These are phyloP conservation scores for Ilex paraguariensis DNA, from an alignment of 305 asterid species.

Conservation along the genomic window DNA sequence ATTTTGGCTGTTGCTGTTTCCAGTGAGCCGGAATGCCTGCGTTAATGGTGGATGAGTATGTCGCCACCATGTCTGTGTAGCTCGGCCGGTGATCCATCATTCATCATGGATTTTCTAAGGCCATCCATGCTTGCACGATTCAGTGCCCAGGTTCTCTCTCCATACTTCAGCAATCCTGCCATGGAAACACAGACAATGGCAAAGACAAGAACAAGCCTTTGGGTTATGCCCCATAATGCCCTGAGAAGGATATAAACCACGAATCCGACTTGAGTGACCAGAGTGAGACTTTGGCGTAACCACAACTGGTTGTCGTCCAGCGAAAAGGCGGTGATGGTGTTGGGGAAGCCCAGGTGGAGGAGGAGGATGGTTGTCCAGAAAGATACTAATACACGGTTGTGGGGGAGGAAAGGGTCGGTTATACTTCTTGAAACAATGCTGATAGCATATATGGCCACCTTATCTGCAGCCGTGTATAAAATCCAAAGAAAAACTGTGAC, in stretches of 20 bases:
- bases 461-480: too few relatives aligned
- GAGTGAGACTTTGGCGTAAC: constrained; percentile 21
- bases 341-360: constrained; percentile 34
- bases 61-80: not conserved
- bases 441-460: too few relatives aligned
- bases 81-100: not conserved
- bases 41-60: not conserved
- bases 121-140: not conserved
- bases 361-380: constrained; percentile 30
- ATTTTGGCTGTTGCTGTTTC: not conserved
- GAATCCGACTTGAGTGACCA: not conserved
- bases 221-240: not conserved
- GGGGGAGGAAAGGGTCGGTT: not conserved
- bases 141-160: not conserved
- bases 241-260: not conserved
- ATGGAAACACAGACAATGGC: not conserved
- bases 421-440: too few relatives aligned
- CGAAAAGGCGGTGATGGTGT: constrained; percentile 31
- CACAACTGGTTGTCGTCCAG: constrained; percentile 31
- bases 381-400: not conserved
- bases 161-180: not conserved
- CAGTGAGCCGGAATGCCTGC: too few relatives aligned
- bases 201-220: not conserved
- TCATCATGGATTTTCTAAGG: not conserved
- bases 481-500: too few relatives aligned